Conservation (phyloP, 2,329 filamentous ascomycete genomes). For the Diaporthe caulivora region DNA sequence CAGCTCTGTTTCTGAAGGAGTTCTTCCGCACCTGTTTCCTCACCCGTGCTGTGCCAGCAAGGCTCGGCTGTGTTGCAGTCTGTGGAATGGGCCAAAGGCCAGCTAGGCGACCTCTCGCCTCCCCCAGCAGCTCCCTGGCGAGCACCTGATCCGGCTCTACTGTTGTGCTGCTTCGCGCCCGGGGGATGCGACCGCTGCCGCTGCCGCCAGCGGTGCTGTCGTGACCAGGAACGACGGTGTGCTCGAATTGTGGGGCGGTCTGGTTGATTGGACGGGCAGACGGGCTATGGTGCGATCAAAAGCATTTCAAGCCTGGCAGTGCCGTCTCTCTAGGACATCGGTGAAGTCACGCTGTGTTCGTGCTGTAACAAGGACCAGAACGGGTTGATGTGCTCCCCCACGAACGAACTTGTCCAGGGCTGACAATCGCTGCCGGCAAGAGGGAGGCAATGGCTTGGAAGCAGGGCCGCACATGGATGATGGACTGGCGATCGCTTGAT, state of each 20-base stretch:
- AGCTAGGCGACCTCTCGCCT: conserved; percentile 14
- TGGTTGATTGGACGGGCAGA: background rate
- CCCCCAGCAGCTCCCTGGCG: conserved; percentile 3
- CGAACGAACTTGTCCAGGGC: background rate
- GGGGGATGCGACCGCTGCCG: conserved; percentile 14
- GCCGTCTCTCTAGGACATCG: background rate
- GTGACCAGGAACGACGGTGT: conserved; percentile 30
- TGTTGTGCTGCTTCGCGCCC: conserved; percentile 28
- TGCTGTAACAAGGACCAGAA: background rate
- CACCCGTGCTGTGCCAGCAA: background rate
- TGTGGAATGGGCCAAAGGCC: conserved; percentile 12
- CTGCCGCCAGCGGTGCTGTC: conserved; percentile 18
- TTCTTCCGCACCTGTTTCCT: background rate
- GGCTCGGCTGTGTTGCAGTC: background rate
- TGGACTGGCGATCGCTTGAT: conserved; percentile 30
- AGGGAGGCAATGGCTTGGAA: background rate
- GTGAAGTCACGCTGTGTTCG: background rate
- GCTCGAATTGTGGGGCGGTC: conserved; percentile 24
- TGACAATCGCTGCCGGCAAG: conserved; percentile 12
- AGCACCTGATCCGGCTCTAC: conserved; percentile 25
- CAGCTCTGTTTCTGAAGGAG: background rate
- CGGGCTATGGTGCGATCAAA: conserved; percentile 7
- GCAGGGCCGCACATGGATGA: conserved; percentile 24
- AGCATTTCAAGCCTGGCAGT: conserved; percentile 9
- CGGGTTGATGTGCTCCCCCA: conserved; percentile 1